Base-by-base conservation (phyloP, 2,329 filamentous ascomycete genomes). In the Tolypocladium tropicale region DNA sequence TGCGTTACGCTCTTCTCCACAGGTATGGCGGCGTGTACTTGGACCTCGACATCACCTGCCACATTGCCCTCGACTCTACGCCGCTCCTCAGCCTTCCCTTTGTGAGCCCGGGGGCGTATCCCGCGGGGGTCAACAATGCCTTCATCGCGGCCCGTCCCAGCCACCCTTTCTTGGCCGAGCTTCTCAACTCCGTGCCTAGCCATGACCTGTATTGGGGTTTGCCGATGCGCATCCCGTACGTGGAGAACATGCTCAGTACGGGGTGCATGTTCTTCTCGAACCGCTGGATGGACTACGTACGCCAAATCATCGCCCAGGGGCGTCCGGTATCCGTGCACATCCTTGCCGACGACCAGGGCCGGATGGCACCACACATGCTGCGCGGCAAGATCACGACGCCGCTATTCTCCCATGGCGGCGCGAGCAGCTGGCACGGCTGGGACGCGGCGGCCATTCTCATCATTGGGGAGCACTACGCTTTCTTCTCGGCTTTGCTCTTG, bases 201-300 rank as follows among this genome's bases (percentile, higher is more conserved):
- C 60, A 64, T 50, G 59, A 64, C 52, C 55, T 63, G 55, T 58
- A 54, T 43, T 64, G 63, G 63, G 58, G 57, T 23, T 55, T 63
- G 55, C 60, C 61, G 16, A 61, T 65, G 58, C 62, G 63, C 39
- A 60, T 64, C 9, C 62, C 63, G 11, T 65, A 64, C 54, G 59
- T 65, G 41, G 63, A 65, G 52, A 63, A 63, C 59, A 65, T 65
- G 63, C 53, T 65, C 23, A 65, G 61, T 60, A 60, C 63, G 6
- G 62, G 62, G 28, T 65, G 62, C 58, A 64, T 65, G 62, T 65
- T 61, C 58, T 65, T 59, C 56, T 61, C 63, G 51, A 64, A 64
- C 57, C 55, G 58, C 51, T 65, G 63, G 63, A 65, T 65, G 61
- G 41, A 41, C 18, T 65, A 63, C 36, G 61, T 59, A 4, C 58